Conservation (phyloP, 306 rosid genomes). For the Biancaea sappan region DNA sequence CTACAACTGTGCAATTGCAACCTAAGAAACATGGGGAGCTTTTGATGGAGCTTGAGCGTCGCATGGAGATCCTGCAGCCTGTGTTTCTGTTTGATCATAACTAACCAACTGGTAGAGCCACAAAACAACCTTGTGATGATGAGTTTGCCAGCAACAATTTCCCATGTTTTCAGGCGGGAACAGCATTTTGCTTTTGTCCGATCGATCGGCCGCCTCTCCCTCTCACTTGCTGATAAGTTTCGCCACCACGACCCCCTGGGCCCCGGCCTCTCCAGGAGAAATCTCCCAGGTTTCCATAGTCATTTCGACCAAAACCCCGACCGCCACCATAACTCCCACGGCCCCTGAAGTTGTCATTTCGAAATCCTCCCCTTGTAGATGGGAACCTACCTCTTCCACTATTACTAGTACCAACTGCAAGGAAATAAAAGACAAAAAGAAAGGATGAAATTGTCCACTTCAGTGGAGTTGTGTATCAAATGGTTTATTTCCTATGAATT, state of each 20-base stretch:
- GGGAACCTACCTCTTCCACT: constrained; percentile 54
- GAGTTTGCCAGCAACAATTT: constrained; percentile 13
- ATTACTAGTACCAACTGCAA: constrained; percentile 51
- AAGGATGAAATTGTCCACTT: constrained; percentile 20
- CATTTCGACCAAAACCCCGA: constrained; percentile 55
- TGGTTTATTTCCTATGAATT: not conserved
- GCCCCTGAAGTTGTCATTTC: constrained; percentile 59
- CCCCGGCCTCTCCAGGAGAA: constrained; percentile 56
- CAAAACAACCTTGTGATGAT: constrained; percentile 17
- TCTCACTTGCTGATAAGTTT: constrained; percentile 58
- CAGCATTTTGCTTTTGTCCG: constrained; percentile 42
- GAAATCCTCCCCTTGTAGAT: constrained; percentile 56
- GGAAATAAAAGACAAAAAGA: no score
- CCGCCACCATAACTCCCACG: constrained; percentile 58
- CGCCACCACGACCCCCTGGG: constrained; percentile 41
- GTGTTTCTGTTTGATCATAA: constrained; percentile 25
- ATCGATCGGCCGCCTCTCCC: constrained; percentile 58
- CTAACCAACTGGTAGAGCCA: constrained; percentile 26
- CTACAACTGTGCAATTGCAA: constrained; percentile 54
- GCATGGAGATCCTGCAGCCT: constrained; percentile 33
- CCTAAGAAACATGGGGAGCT: constrained; percentile 24
- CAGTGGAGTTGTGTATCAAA: constrained; percentile 9
- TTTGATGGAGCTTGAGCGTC: constrained; percentile 32
- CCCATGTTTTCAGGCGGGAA: constrained; percentile 31
- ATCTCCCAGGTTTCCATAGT: constrained; percentile 54